Evolutionary conservation across 495 filamentous ascomycete species (phyloP).

Genomic region (Aspergillus haitiensis): DNA sequence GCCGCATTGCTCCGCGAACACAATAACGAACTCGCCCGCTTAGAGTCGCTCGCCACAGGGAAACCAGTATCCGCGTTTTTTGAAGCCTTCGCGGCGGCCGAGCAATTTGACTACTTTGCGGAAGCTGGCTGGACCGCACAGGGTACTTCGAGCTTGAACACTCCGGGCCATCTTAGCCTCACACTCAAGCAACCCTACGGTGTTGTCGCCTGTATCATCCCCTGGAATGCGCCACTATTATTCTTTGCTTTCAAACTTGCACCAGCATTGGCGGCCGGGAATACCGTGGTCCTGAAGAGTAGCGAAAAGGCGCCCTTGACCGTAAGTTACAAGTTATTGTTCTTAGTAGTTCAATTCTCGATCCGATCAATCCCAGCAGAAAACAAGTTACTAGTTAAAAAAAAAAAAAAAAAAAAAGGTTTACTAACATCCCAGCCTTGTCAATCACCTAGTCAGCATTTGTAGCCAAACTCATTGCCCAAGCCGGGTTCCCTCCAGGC

Average conservation of each 20-base stretch:
- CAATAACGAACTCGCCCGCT: slow-evolving; percentile 48
- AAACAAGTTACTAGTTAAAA: too few species aligned
- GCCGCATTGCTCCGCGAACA: slow-evolving; percentile 49
- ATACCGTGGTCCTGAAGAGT: slow-evolving; percentile 57
- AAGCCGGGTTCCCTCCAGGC: slow-evolving; percentile 55
- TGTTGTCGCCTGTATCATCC: slow-evolving; percentile 37
- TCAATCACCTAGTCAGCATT: slow-evolving; percentile 55
- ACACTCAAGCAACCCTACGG: slow-evolving; percentile 35
- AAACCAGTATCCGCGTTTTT: slow-evolving; percentile 32
- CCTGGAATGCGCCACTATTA: slow-evolving; percentile 35
- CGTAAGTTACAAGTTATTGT: slow-evolving; percentile 23
- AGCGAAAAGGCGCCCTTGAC: slow-evolving; percentile 59
- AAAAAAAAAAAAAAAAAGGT: too few species aligned
- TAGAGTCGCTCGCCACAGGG: slow-evolving; percentile 40
- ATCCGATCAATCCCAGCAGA: too few species aligned
- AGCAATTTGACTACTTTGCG: slow-evolving; percentile 31
- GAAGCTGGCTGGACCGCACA: slow-evolving; percentile 35
- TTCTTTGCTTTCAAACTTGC: slow-evolving; percentile 51
- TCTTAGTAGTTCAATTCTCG: too few species aligned
- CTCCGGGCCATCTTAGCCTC: slow-evolving; percentile 54
- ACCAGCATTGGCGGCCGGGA: slow-evolving; percentile 56
- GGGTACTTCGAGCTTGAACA: slow-evolving; percentile 59
- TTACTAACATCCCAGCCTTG: not conserved
- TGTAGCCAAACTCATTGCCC: slow-evolving; percentile 69
- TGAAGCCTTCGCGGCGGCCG: slow-evolving; percentile 23